These are phyloP conservation scores for Colletotrichum spaethianum DNA, from an alignment of 2,329 filamentous ascomycete species.

Conservation along the genomic window DNA sequence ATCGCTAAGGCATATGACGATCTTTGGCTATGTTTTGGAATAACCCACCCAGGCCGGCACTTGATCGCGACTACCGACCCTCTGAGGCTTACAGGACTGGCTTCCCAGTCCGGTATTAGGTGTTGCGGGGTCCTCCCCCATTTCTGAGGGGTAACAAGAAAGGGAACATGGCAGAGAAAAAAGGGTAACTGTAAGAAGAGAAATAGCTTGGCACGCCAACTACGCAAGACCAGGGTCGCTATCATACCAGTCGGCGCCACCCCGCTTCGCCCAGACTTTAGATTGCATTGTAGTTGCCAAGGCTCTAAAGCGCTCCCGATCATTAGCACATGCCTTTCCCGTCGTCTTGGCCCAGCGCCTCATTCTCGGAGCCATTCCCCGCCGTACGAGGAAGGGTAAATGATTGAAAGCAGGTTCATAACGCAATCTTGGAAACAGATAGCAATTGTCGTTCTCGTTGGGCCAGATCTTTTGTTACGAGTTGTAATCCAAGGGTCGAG, in stretches of 20 bases:
- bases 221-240: neutral
- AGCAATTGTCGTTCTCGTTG: neutral
- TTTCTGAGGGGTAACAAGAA: neutral
- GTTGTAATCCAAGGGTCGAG: neutral
- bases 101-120: neutral
- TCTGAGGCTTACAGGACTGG: neutral
- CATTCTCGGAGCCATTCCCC: neutral
- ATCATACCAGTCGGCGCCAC: neutral
- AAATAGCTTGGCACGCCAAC: neutral
- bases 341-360: conserved; percentile 28
- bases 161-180: neutral
- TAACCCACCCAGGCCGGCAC: no score
- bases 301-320: neutral
- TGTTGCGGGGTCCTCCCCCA: neutral
- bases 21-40: neutral
- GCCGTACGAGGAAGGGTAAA: neutral
- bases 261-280: conserved; percentile 30
- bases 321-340: conserved; percentile 23
- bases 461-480: neutral
- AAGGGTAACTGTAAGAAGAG: no score
- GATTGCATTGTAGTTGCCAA: conserved; percentile 20
- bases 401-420: neutral
- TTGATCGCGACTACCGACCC: neutral
- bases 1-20: no score
- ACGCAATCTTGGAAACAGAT: neutral